Conservation (phyloP, 257 asterid genomes). For the Capsicum rhomboideum region DNA sequence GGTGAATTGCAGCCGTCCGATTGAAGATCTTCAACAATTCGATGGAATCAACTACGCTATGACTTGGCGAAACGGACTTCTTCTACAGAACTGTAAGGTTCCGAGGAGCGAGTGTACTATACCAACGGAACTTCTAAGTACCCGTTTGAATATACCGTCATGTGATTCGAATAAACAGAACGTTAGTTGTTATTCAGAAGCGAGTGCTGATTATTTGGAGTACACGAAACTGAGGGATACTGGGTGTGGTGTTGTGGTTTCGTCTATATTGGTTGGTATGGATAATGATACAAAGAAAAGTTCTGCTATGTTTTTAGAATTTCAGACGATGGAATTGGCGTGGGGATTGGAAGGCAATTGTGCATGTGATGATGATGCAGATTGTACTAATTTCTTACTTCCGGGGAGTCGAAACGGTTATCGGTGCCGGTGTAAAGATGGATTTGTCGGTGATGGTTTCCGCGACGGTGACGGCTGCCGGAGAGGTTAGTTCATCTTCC, state of each 20-base stretch:
- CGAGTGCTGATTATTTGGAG: constrained; percentile 24
- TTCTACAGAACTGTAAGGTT: constrained; percentile 44
- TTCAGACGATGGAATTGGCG: constrained; percentile 54
- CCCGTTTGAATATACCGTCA: neutral
- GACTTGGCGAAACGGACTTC: constrained; percentile 53
- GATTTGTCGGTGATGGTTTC: constrained; percentile 75
- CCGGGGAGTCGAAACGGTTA: constrained; percentile 9
- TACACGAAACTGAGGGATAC: constrained; percentile 4
- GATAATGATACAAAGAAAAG: neutral
- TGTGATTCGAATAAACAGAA: constrained; percentile 14
- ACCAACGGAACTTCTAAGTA: neutral
- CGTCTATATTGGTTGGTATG: constrained; percentile 32
- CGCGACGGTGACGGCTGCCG: constrained; percentile 38
- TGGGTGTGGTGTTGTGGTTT: constrained; percentile 28
- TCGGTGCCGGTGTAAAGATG: constrained; percentile 63
- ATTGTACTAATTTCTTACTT: constrained; percentile 14
- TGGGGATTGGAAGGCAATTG: constrained; percentile 80
- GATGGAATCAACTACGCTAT: constrained; percentile 31
- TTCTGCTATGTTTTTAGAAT: constrained; percentile 31
- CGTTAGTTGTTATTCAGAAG: constrained; percentile 39
- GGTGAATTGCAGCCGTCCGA: constrained; percentile 44
- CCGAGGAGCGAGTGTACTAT: constrained; percentile 19
- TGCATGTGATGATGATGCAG: constrained; percentile 34
- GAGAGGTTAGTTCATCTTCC: constrained; percentile 36
- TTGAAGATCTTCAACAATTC: constrained; percentile 24